These are phyloP conservation scores for Pholiota conissans DNA, from an alignment of 768 basidiomycete species.

Conservation along the genomic window DNA sequence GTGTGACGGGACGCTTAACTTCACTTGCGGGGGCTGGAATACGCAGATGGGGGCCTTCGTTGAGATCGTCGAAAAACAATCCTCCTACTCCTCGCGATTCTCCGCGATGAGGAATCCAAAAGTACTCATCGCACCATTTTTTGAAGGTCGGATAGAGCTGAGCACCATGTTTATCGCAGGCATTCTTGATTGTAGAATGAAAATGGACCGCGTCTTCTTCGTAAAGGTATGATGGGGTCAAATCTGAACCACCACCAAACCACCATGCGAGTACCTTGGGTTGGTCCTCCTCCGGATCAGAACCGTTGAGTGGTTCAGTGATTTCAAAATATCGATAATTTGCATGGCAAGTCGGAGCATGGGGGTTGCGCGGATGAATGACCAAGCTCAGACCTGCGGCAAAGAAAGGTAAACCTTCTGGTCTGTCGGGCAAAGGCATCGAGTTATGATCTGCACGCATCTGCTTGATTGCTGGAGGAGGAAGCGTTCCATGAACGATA, in stretches of 20 bases:
- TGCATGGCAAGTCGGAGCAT: conserved; percentile 91
- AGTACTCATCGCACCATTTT: conserved; percentile 98
- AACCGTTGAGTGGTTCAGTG: conserved; percentile 43
- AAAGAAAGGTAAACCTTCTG: conserved; percentile 82
- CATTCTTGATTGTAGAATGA: conserved; percentile 72
- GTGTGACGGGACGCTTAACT: conserved; percentile 48
- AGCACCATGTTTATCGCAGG: conserved; percentile 72
- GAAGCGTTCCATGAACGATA: conserved; percentile 84
- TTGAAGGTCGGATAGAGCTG: conserved; percentile 81
- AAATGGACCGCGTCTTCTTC: conserved; percentile 87
- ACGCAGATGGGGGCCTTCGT: conserved; percentile 62
- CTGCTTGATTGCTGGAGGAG: conserved; percentile 87
- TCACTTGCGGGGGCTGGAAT: conserved; percentile 41
- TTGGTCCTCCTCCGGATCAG: conserved; percentile 30
- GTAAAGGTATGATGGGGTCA: conserved; percentile 92
- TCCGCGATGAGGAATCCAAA: conserved; percentile 83
- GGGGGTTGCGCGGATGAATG: conserved; percentile 91
- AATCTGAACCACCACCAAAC: conserved; percentile 96
- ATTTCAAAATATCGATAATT: conserved; percentile 99
- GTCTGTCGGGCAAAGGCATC: conserved; percentile 63
- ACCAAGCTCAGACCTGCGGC: conserved; percentile 92
- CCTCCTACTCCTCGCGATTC: conserved; percentile 93
- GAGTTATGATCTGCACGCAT: conserved; percentile 92
- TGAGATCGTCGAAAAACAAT: conserved; percentile 95
- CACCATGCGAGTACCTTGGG: conserved; percentile 85